Evolutionary conservation across 257 asterid genomes (phyloP).

Genomic region (Rehmannia glutinosa): DNA sequence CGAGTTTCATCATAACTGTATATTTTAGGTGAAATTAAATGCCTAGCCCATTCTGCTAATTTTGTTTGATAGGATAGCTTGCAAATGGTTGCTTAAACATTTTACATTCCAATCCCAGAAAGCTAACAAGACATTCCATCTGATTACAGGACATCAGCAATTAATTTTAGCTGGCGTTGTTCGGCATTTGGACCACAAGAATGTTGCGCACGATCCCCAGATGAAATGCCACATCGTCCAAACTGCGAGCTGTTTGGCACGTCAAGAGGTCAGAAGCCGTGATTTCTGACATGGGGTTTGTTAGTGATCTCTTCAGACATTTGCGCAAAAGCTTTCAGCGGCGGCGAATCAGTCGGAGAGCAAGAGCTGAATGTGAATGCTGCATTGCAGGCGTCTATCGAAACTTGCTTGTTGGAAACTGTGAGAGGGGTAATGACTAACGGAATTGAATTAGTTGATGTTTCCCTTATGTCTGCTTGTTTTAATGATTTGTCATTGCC

Average conservation of each 20-base stretch:
- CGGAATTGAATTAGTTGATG: neutral
- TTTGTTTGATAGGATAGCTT: neutral
- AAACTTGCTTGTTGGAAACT: slow-evolving; percentile 83
- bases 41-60: neutral
- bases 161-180: slow-evolving; percentile 71
- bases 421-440: slow-evolving; percentile 78
- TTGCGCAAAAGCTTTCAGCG: slow-evolving; percentile 91
- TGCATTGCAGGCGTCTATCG: slow-evolving; percentile 65
- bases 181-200: slow-evolving; percentile 95
- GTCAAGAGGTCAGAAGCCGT: slow-evolving; percentile 61
- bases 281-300: slow-evolving; percentile 78
- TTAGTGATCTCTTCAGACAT: slow-evolving; percentile 88
- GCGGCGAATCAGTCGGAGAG: slow-evolving; percentile 73
- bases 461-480: neutral
- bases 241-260: slow-evolving; percentile 81
- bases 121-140: slow-evolving; percentile 13
- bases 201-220: slow-evolving; percentile 69
- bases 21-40: neutral
- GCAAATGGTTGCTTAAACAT: neutral
- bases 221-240: slow-evolving; percentile 63
- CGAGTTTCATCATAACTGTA: neutral
- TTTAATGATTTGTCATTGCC: slow-evolving; percentile 14
- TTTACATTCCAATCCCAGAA: slow-evolving; percentile 1
- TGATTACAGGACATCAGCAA: slow-evolving; percentile 60
- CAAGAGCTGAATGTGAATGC: slow-evolving; percentile 54